These are phyloP conservation scores for Phylloporus gajari DNA, from an alignment of 1,284 basidiomycete species.

Conservation along the genomic window DNA sequence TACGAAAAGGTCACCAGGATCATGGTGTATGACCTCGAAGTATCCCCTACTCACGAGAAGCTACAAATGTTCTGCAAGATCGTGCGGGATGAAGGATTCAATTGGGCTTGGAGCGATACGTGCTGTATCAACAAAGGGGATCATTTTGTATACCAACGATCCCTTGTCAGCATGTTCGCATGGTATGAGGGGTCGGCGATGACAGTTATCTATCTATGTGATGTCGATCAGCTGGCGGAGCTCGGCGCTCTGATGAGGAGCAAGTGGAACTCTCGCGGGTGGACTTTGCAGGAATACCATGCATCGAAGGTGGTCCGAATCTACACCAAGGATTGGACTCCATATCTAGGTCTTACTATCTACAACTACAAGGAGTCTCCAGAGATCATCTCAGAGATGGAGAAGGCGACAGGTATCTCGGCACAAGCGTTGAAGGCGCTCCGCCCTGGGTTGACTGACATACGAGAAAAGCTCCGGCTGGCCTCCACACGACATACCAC, in stretches of 20 bases:
- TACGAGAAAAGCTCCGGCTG: background rate
- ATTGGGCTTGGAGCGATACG: no score
- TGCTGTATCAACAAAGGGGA: no score
- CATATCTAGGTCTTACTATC: background rate
- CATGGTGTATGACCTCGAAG: conserved; percentile 3
- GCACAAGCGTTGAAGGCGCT: background rate
- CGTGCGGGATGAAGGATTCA: no score
- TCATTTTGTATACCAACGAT: no score
- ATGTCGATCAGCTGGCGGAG: background rate
- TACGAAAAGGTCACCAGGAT: conserved; percentile 8
- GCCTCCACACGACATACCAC: background rate
- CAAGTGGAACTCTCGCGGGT: background rate
- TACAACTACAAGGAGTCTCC: background rate
- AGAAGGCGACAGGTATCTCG: background rate
- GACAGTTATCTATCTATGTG: background rate
- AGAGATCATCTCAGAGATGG: background rate
- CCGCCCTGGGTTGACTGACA: background rate
- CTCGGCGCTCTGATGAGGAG: background rate
- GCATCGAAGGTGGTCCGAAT: background rate
- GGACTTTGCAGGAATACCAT: background rate
- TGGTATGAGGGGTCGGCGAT: background rate
- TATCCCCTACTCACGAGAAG: background rate
- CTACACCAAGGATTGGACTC: background rate
- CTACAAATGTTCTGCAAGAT: no score
- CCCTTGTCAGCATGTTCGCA: background rate